Base-by-base conservation (phyloP, 345 rosid species). In the Eucalyptus brandiana region DNA sequence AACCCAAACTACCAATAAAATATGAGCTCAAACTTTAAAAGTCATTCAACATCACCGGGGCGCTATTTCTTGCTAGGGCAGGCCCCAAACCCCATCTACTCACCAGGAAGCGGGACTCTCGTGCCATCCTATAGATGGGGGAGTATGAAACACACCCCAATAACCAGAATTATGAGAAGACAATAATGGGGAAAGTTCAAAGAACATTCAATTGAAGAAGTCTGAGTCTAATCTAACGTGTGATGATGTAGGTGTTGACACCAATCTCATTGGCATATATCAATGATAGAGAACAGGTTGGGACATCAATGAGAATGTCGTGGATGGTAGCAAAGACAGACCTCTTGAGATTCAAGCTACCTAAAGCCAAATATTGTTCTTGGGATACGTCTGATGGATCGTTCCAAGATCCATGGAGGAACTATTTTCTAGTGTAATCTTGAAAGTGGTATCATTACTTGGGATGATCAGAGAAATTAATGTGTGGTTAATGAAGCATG, bases 1-100 rank as follows among this genome's bases (percentile, higher is more conserved):
- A 51, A 4, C 1, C 23, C 54, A 51, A 51, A 51, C 9, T 51
- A 51, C 1, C 1, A 51, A 51, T 18, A 18, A 51, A 51, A 51
- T 51, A 51, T 51, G 9, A 0, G 4, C 4, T 51, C 54, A 18
- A 51, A 51, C 54, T 51, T 18, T 18, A 51, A 51, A 51, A 51
- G 54, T 7, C 54, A 51, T 51, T 51, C 4, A 51, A 50, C 3
- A 9, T 51, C 4, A 2, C 0, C 7, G 2, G 23, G 4, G 54
- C 19, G 54, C 54, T 51, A 51, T 3, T 3, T 3, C 54, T 3
- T 51, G 8, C 54, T 7, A 51, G 23, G 54, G 23, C 9, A 51
- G 54, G 23, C 23, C 54, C 54, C 4, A 51, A 7, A 51, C 54
- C 54, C 23, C 54, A 51, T 51, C 9, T 18, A 51, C 23, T 51